Evolutionary conservation across 1,139 yeast species (phyloP).

Genomic region (Suhomyces ambrosiae): DNA sequence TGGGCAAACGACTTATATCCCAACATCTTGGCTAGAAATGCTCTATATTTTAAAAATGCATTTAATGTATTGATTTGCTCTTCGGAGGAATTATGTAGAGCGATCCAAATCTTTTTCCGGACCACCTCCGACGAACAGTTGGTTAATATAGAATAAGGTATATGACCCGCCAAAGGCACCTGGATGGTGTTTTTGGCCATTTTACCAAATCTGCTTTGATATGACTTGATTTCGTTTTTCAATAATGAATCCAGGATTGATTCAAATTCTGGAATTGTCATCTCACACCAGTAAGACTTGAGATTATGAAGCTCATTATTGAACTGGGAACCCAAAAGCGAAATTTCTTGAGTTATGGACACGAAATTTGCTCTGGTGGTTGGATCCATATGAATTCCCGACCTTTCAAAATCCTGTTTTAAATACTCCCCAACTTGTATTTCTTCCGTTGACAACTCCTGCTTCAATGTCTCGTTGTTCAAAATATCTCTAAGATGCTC

Average conservation of each 20-base stretch:
- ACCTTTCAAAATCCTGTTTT: slow-evolving; percentile 82
- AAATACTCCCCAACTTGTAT: slow-evolving; percentile 78
- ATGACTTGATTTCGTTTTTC: slow-evolving; percentile 29
- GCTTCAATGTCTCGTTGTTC: slow-evolving; percentile 38
- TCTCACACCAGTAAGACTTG: slow-evolving; percentile 43
- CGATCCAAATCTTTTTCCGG: slow-evolving; percentile 73
- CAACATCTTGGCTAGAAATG: slow-evolving; percentile 70
- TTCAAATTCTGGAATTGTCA: slow-evolving; percentile 35
- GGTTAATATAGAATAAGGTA: slow-evolving; percentile 68
- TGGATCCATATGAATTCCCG: slow-evolving; percentile 85
- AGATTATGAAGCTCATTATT: slow-evolving; percentile 54
- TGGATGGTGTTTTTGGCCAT: slow-evolving; percentile 28
- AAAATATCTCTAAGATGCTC: slow-evolving; percentile 59
- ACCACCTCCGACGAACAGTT: slow-evolving; percentile 58
- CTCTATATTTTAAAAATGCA: slow-evolving; percentile 64
- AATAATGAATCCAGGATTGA: slow-evolving; percentile 26
- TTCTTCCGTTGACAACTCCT: slow-evolving; percentile 66
- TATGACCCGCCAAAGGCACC: slow-evolving; percentile 69
- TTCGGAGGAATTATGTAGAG: slow-evolving; percentile 59
- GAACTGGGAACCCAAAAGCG: slow-evolving; percentile 81
- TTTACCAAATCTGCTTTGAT: slow-evolving; percentile 24
- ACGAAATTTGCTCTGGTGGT: slow-evolving; percentile 71
- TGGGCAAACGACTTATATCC: slow-evolving; percentile 74
- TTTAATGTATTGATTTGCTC: slow-evolving; percentile 65
- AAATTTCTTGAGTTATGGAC: slow-evolving; percentile 75